Conservation (phyloP, 768 basidiomycete species). For the Hebeloma cylindrosporum region DNA sequence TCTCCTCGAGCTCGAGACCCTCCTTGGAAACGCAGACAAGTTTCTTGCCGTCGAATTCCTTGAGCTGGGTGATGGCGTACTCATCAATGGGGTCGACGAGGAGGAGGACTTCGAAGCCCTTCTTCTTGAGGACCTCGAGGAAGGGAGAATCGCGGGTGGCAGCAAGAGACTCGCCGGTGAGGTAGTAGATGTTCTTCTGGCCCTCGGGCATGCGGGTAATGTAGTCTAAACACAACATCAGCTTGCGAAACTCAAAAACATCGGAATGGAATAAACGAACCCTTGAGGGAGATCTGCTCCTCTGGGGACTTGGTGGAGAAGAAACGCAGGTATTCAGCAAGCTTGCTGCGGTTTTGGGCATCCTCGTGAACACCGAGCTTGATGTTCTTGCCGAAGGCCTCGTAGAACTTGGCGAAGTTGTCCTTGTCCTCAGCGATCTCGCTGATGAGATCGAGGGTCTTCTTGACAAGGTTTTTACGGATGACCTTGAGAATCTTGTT, state of each 20-base stretch:
- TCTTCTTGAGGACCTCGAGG: slow-evolving; percentile 99
- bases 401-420: slow-evolving; percentile 95
- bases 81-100: slow-evolving; percentile 99
- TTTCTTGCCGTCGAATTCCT: slow-evolving; percentile 99
- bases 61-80: slow-evolving; percentile 97
- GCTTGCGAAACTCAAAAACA: slow-evolving; percentile 1
- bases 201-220: slow-evolving; percentile 99
- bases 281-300: slow-evolving; percentile 92
- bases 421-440: slow-evolving; percentile 99
- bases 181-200: slow-evolving; percentile 99
- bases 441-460: slow-evolving; percentile 89
- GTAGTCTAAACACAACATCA: slow-evolving; percentile 69
- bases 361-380: slow-evolving; percentile 99
- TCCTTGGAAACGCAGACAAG: slow-evolving; percentile 98
- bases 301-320: slow-evolving; percentile 92
- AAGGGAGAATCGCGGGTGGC: slow-evolving; percentile 93
- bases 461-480: slow-evolving; percentile 99
- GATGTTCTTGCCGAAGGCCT: slow-evolving; percentile 98
- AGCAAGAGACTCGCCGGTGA: slow-evolving; percentile 95
- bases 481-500: slow-evolving; percentile 99
- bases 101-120: slow-evolving; percentile 96
- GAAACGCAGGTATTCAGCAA: slow-evolving; percentile 99
- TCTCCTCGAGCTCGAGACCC: slow-evolving; percentile 98
- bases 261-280: slow-evolving; percentile 34
- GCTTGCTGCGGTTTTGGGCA: slow-evolving; percentile 97